phyloP scores from a whole-genome alignment of 1,284 basidiomycete species.

The Cryptococcus neoformans region DNA sequence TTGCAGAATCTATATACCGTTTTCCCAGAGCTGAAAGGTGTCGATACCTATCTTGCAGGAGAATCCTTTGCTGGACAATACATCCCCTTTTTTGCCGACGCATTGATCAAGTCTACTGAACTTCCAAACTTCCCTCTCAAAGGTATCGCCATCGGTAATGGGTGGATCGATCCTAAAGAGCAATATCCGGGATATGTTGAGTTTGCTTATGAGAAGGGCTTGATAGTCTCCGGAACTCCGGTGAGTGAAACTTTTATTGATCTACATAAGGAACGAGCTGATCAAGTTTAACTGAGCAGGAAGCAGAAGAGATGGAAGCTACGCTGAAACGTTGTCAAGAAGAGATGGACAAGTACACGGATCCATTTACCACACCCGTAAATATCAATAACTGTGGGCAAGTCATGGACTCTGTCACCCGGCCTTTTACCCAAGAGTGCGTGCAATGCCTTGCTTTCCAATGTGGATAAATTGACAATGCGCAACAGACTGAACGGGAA shows the following conservation, averaged over 20 bases:
- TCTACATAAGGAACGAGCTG: background rate
- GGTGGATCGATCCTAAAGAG: conserved; percentile 86
- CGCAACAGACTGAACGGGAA: conserved; percentile 64
- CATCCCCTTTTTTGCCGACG: conserved; percentile 91
- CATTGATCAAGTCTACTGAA: conserved; percentile 64
- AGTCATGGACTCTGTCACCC: conserved; percentile 63
- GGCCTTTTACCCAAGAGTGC: conserved; percentile 63
- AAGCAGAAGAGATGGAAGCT: conserved; percentile 63
- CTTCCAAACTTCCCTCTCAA: conserved; percentile 58
- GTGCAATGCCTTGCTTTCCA: conserved; percentile 29
- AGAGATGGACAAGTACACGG: conserved; percentile 53
- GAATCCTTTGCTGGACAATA: conserved; percentile 99
- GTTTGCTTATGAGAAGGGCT: conserved; percentile 73
- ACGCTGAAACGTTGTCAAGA: conserved; percentile 63
- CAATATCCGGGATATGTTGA: conserved; percentile 93
- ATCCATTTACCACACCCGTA: conserved; percentile 57
- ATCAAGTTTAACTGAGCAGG: conserved; percentile 11
- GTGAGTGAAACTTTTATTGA: conserved; percentile 48
- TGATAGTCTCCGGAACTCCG: conserved; percentile 70
- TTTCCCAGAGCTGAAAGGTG: conserved; percentile 79
- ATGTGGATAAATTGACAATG: background rate
- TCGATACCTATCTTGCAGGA: conserved; percentile 88
- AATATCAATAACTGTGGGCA: conserved; percentile 63
- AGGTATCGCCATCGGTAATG: conserved; percentile 92
- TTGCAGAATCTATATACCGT: conserved; percentile 80